Conservation (phyloP, 225 moss, liverwort and hornwort genomes). For the Bryum argenteum region DNA sequence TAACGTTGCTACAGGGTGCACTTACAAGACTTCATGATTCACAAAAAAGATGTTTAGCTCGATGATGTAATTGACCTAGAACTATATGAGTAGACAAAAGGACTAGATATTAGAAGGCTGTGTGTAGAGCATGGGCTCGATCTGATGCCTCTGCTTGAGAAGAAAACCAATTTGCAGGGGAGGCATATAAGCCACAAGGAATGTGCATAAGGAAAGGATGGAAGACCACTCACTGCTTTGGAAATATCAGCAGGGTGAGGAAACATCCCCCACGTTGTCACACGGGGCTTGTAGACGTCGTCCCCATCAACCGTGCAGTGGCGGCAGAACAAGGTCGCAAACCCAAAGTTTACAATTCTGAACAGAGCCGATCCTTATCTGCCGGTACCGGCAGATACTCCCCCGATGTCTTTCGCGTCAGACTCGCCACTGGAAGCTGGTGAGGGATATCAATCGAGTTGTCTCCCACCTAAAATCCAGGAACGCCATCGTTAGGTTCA, state of each 20-base stretch:
- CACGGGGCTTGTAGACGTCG: constrained; percentile 80
- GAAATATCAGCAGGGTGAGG: constrained; percentile 94
- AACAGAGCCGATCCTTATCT: too few relatives aligned
- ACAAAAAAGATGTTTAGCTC: neutral
- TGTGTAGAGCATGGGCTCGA: too few relatives aligned
- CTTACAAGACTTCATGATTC: neutral
- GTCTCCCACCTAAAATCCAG: constrained; percentile 76
- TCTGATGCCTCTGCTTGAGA: neutral
- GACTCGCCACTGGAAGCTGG: too few relatives aligned
- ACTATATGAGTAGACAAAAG: too few relatives aligned
- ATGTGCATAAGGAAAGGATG: neutral
- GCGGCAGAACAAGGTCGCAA: too few relatives aligned
- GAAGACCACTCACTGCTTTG: constrained; percentile 60
- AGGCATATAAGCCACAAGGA: constrained; percentile 1
- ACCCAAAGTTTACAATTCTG: too few relatives aligned
- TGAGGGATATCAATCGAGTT: constrained; percentile 98
- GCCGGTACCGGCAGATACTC: too few relatives aligned
- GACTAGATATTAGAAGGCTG: too few relatives aligned
- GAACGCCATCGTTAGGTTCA: constrained; percentile 13
- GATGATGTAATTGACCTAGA: too few relatives aligned
- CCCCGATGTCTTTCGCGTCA: too few relatives aligned
- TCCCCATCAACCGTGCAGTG: constrained; percentile 19
- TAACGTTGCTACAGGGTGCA: neutral
- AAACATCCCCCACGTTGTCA: constrained; percentile 92
- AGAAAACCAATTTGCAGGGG: neutral